phyloP scores from a whole-genome alignment of 2,329 filamentous ascomycete species.

The Penicillium capsulatum region DNA sequence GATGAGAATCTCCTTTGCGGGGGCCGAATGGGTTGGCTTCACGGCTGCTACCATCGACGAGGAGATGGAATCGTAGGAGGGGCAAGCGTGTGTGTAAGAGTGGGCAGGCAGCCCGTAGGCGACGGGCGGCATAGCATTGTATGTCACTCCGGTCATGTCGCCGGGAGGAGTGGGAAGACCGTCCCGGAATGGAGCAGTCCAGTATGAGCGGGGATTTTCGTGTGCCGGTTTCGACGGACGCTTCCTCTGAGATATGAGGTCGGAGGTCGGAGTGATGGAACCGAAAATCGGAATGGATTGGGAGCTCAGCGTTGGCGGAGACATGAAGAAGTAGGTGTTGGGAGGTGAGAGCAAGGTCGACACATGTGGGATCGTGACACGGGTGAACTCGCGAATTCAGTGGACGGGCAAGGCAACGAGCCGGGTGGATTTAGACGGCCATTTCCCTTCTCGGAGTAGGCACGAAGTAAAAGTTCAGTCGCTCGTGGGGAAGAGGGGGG shows the following conservation, averaged over 20 bases:
- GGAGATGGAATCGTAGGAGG: constrained; percentile 20
- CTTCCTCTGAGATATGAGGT: constrained; percentile 19
- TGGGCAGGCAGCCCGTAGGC: constrained; percentile 29
- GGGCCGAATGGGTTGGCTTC: constrained; percentile 23
- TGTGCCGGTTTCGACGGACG: constrained; percentile 12
- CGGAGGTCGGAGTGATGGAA: constrained; percentile 26
- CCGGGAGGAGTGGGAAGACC: constrained; percentile 40
- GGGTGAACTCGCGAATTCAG: not conserved
- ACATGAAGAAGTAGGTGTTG: constrained; percentile 28
- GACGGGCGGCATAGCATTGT: constrained; percentile 30
- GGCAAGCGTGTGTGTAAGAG: constrained; percentile 22
- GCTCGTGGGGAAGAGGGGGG: not conserved
- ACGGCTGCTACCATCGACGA: constrained; percentile 20
- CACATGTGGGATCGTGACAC: constrained; percentile 11
- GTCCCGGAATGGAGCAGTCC: constrained; percentile 39
- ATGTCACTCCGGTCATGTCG: constrained; percentile 43
- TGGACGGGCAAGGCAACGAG: constrained; percentile 4
- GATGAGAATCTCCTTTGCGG: constrained; percentile 20
- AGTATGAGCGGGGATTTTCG: constrained; percentile 22
- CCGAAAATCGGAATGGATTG: constrained; percentile 27
- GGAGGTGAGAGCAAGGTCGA: constrained; percentile 9
- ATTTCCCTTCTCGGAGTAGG: constrained; percentile 2
- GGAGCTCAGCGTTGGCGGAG: constrained; percentile 28
- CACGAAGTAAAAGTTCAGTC: not conserved
- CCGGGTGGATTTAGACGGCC: constrained; percentile 9